These are phyloP conservation scores for Galerina sulciceps DNA, from an alignment of 768 basidiomycete species.

Conservation along the genomic window DNA sequence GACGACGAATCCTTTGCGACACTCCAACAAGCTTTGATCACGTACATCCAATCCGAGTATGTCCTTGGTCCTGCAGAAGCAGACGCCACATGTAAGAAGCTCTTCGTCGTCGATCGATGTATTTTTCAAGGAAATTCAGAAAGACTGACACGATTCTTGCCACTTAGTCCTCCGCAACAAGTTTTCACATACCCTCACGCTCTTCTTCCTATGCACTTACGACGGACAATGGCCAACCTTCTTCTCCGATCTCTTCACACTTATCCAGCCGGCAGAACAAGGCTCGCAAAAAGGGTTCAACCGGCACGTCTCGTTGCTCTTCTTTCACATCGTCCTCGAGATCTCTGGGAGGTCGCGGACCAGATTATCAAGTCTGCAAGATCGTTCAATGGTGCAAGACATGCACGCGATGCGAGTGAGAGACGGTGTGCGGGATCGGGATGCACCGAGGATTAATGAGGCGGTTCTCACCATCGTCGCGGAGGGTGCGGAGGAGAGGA, in stretches of 20 bases:
- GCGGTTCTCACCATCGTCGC: conserved; percentile 84
- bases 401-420: conserved; percentile 83
- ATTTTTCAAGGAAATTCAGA: not conserved
- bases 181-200: conserved; percentile 87
- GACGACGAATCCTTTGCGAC: conserved; percentile 72
- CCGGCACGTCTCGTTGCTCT: conserved; percentile 82
- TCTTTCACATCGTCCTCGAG: conserved; percentile 91
- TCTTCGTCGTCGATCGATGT: conserved; percentile 3
- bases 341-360: conserved; percentile 99
- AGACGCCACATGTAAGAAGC: conserved; percentile 74
- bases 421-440: conserved; percentile 88
- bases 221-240: conserved; percentile 85
- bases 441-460: conserved; percentile 85
- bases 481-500: conserved; percentile 67
- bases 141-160: not conserved
- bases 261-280: conserved; percentile 67
- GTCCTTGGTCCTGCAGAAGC: conserved; percentile 84
- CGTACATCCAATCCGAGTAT: conserved; percentile 90
- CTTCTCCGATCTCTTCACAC: conserved; percentile 76
- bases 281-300: conserved; percentile 68
- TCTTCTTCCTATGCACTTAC: conserved; percentile 89
- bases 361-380: conserved; percentile 90
- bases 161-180: conserved; percentile 88
- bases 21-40: conserved; percentile 75
- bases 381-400: conserved; percentile 67